Conservation (phyloP, 1,284 basidiomycete species). For the Thecaphora frezii region DNA sequence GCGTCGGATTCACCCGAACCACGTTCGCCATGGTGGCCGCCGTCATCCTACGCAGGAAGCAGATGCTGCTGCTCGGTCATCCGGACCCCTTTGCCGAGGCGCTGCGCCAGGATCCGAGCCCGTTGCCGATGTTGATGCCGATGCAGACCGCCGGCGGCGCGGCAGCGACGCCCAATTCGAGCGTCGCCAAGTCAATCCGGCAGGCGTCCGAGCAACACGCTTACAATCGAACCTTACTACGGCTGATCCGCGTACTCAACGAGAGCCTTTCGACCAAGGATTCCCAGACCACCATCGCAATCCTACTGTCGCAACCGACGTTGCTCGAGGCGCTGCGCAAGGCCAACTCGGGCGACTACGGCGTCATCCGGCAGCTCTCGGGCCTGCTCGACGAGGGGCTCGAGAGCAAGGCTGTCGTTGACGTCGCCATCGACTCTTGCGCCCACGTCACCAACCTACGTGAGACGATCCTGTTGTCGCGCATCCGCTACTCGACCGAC, state of each 20-base stretch:
- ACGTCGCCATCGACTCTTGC: constrained; percentile 54
- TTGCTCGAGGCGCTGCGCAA: constrained; percentile 50
- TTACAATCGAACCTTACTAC: constrained; percentile 76
- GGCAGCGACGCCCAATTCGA: constrained; percentile 26
- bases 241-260: constrained; percentile 81
- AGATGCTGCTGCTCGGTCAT: constrained; percentile 75
- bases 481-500: constrained; percentile 49
- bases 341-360: constrained; percentile 54
- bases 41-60: constrained; percentile 80
- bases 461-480: constrained; percentile 49
- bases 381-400: constrained; percentile 54
- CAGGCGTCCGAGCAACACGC: constrained; percentile 71
- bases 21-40: constrained; percentile 98
- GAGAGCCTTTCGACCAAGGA: constrained; percentile 65
- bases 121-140: background rate
- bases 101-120: constrained; percentile 10
- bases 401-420: constrained; percentile 52
- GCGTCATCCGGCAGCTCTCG: constrained; percentile 50
- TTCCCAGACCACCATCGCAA: constrained; percentile 45
- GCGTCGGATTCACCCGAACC: constrained; percentile 93
- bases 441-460: constrained; percentile 54
- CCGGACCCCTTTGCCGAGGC: constrained; percentile 70
- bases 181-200: constrained; percentile 35
- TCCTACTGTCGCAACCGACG: constrained; percentile 48
- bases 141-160: constrained; percentile 2